Percentiles rank a stretch among this genome's conserved stretches.
These are phyloP conservation scores for Fusarium pilosicola DNA, from an alignment of 2,329 filamentous ascomycete genomes.

Conservation along the genomic window DNA sequence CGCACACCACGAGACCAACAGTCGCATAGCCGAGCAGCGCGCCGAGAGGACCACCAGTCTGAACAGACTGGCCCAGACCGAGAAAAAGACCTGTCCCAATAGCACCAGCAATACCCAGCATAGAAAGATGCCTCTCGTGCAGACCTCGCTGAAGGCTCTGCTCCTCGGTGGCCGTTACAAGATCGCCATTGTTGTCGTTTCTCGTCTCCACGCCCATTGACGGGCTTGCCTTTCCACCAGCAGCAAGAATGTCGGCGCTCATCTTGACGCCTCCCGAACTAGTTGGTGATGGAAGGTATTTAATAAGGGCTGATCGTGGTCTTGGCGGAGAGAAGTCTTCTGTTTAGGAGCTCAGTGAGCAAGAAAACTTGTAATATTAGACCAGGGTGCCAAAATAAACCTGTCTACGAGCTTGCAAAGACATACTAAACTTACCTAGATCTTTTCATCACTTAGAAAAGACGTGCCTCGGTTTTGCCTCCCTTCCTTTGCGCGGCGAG, in stretches of 20 bases:
- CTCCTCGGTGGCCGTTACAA: constrained; percentile 40
- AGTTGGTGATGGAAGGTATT: background rate
- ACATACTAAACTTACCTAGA: background rate
- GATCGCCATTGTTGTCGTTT: constrained; percentile 20
- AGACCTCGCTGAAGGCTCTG: constrained; percentile 40
- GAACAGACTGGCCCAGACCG: constrained; percentile 56
- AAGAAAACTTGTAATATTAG: background rate
- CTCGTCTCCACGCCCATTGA: constrained; percentile 10
- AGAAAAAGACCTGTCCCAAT: constrained; percentile 55
- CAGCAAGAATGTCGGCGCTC: constrained; percentile 18
- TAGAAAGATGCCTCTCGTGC: constrained; percentile 54
- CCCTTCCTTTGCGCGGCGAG: background rate
- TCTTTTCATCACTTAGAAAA: background rate
- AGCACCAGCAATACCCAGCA: constrained; percentile 64
- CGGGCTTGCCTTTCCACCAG: constrained; percentile 10
- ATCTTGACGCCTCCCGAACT: constrained; percentile 12
- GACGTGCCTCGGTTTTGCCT: background rate
- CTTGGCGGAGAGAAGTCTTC: background rate
- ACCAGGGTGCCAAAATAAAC: background rate
- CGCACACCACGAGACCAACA: constrained; percentile 58
- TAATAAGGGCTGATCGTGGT: background rate
- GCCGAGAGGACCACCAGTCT: constrained; percentile 50
- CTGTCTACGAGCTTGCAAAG: background rate
- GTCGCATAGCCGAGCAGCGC: constrained; percentile 58
- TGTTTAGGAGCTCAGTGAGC: background rate